Evolutionary conservation across 1,284 basidiomycete genomes (phyloP).

Genomic region (Inonotus obliquus): DNA sequence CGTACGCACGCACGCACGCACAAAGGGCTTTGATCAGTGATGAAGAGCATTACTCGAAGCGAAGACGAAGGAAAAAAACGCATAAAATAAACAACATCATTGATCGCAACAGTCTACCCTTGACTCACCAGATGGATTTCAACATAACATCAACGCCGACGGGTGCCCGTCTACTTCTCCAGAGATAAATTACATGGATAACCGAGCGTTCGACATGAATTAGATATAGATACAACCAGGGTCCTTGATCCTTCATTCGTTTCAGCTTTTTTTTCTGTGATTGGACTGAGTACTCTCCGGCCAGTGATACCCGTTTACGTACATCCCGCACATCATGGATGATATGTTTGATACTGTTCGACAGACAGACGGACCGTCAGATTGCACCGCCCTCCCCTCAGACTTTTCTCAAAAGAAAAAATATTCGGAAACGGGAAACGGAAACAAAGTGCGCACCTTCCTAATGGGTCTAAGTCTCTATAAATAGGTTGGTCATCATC

Average conservation of each 20-base stretch:
- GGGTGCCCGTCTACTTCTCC: constrained; percentile 7
- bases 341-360: background rate
- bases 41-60: background rate
- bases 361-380: no score
- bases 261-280: background rate
- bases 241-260: background rate
- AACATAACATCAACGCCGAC: background rate
- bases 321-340: background rate
- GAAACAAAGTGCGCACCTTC: background rate
- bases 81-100: background rate
- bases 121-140: background rate
- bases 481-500: background rate
- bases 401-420: no score
- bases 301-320: background rate
- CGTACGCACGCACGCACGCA: background rate
- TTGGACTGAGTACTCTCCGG: background rate
- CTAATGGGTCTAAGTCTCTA: background rate
- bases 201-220: background rate
- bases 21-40: background rate
- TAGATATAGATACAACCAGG: background rate
- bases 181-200: background rate
- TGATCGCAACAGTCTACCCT: no score
- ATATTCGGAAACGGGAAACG: no score
- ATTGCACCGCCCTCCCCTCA: background rate
- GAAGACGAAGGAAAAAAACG: no score